These are phyloP conservation scores for Paecilomyces sp. DNA, from an alignment of 2,329 filamentous ascomycete genomes.

Conservation along the genomic window DNA sequence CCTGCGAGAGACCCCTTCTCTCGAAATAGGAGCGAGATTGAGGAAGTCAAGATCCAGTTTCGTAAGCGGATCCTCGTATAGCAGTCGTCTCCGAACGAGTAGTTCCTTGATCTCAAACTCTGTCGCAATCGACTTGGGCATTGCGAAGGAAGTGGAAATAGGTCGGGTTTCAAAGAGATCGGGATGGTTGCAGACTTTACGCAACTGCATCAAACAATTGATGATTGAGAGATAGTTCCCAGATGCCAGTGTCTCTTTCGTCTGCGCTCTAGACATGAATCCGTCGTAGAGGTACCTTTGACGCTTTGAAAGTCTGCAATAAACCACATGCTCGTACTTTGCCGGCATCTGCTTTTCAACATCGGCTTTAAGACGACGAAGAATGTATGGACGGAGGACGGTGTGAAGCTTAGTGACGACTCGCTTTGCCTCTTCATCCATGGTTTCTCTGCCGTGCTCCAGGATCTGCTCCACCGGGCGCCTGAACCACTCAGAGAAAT, in stretches of 20 bases:
- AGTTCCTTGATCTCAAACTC: conserved; percentile 68
- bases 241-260: conserved; percentile 77
- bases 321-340: conserved; percentile 95
- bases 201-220: conserved; percentile 93
- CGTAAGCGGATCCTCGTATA: conserved; percentile 56
- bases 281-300: conserved; percentile 95
- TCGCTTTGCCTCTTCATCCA: conserved; percentile 87
- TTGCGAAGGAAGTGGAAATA: conserved; percentile 94
- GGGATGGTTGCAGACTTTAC: conserved; percentile 97
- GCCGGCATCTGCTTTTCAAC: conserved; percentile 99
- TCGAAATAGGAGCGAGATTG: conserved; percentile 66
- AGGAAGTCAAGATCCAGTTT: conserved; percentile 67
- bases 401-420: conserved; percentile 93
- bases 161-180: conserved; percentile 93
- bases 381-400: conserved; percentile 82
- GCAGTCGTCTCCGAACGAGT: conserved; percentile 59
- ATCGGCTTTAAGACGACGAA: conserved; percentile 86
- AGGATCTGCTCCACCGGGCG: conserved; percentile 93
- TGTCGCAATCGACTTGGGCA: conserved; percentile 69
- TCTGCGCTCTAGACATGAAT: conserved; percentile 85
- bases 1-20: conserved; percentile 57
- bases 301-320: conserved; percentile 89
- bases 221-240: conserved; percentile 98
- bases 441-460: conserved; percentile 85
- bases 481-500: conserved; percentile 94